These are phyloP conservation scores for Rhizopogon rudus DNA, from an alignment of 768 basidiomycete genomes.

Conservation along the genomic window DNA sequence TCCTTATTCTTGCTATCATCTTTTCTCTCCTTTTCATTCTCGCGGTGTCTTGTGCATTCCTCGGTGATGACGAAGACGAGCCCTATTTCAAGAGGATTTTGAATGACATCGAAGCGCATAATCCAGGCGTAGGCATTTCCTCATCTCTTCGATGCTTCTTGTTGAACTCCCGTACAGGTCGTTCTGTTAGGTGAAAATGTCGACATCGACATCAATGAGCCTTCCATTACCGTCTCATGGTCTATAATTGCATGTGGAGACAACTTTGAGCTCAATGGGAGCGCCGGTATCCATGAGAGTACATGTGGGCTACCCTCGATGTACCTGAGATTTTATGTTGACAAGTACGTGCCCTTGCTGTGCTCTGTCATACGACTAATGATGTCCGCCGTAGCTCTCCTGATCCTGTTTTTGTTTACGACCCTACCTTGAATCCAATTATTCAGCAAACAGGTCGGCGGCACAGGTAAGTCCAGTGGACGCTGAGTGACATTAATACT, in stretches of 20 bases:
- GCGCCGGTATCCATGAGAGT: constrained; percentile 43
- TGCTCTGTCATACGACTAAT: not conserved
- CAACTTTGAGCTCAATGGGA: constrained; percentile 38
- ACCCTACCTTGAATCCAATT: constrained; percentile 43
- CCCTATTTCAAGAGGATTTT: constrained; percentile 35
- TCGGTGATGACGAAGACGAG: constrained; percentile 38
- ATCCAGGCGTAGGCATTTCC: constrained; percentile 39
- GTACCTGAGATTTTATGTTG: constrained; percentile 41
- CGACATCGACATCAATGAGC: constrained; percentile 56
- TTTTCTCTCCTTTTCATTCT: constrained; percentile 45
- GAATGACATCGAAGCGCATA: constrained; percentile 33
- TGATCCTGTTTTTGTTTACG: constrained; percentile 36
- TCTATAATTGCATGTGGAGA: constrained; percentile 49
- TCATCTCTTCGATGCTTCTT: not conserved
- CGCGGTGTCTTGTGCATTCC: constrained; percentile 44
- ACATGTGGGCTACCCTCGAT: constrained; percentile 43
- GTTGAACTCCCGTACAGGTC: constrained; percentile 29
- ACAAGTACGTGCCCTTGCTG: constrained; percentile 32
- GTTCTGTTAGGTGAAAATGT: constrained; percentile 53
- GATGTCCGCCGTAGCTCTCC: constrained; percentile 21
- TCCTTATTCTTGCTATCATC: constrained; percentile 33
- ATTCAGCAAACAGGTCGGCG: constrained; percentile 35
- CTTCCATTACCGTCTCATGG: constrained; percentile 52
- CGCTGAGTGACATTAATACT: not conserved
- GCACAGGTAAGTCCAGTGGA: constrained; percentile 29